These are phyloP conservation scores for Epichloe brachyelytri DNA, from an alignment of 2,329 filamentous ascomycete genomes.

Conservation along the genomic window DNA sequence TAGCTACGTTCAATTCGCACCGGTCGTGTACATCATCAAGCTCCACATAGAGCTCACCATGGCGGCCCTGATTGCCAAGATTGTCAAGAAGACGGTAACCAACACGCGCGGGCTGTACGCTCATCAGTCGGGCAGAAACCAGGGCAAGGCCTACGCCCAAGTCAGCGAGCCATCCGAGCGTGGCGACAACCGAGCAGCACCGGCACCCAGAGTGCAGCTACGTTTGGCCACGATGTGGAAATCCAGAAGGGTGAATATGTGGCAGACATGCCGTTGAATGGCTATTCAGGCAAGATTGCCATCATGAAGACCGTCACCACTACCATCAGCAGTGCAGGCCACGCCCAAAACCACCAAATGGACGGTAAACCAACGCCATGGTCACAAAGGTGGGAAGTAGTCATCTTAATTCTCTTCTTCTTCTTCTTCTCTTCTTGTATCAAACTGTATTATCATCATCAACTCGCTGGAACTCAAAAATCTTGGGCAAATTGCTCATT, in stretches of 20 bases:
- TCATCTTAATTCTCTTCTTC: too few species aligned
- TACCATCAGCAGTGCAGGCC: background rate
- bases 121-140: background rate
- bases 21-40: conserved; percentile 38
- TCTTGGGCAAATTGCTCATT: too few species aligned
- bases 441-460: too few species aligned
- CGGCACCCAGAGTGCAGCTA: background rate
- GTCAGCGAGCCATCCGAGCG: background rate
- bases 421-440: too few species aligned
- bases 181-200: background rate
- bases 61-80: conserved; percentile 35
- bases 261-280: background rate
- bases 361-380: too few species aligned
- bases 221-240: conserved; percentile 2
- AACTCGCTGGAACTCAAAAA: too few species aligned
- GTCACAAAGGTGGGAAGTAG: too few species aligned
- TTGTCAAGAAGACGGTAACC: conserved; percentile 10
- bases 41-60: conserved; percentile 41
- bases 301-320: background rate
- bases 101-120: background rate
- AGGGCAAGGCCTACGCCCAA: background rate
- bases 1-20: conserved; percentile 33
- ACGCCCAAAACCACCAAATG: background rate
- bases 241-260: conserved; percentile 1
- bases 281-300: background rate